Percentiles rank a stretch among this genome's conserved stretches.
Conservation (phyloP, 208 protist species). For the Endotrypanum monterogeii region DNA sequence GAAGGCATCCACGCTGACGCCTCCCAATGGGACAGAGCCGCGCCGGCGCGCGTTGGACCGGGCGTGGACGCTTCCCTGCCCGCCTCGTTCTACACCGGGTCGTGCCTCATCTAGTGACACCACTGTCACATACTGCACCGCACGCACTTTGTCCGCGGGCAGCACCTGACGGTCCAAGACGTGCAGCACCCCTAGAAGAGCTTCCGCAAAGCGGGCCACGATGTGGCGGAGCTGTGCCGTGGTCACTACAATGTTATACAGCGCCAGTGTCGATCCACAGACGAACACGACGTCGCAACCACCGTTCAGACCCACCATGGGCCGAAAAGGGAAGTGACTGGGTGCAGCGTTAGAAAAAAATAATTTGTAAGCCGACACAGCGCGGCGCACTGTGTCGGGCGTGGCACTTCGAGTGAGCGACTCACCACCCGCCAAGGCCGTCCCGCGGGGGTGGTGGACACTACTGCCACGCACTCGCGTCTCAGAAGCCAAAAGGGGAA, state of each 20-base stretch:
- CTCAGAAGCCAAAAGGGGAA: constrained; percentile 74
- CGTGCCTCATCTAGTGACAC: constrained; percentile 68
- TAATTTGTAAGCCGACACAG: constrained; percentile 64
- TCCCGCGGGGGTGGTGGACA: constrained; percentile 3
- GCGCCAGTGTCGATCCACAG: constrained; percentile 54
- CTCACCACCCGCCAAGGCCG: constrained; percentile 12
- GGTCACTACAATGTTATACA: constrained; percentile 78
- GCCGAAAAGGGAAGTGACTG: constrained; percentile 72
- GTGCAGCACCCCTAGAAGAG: constrained; percentile 80
- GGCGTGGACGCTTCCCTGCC: background rate
- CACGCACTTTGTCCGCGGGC: constrained; percentile 56
- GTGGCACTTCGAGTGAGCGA: constrained; percentile 44
- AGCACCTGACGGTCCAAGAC: constrained; percentile 66
- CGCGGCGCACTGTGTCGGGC: constrained; percentile 69
- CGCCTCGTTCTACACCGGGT: background rate
- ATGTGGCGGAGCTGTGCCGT: constrained; percentile 48
- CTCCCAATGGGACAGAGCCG: background rate
- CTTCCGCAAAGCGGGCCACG: constrained; percentile 67
- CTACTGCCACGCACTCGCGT: constrained; percentile 37
- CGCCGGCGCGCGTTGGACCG: constrained; percentile 2
- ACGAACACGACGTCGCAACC: constrained; percentile 85
- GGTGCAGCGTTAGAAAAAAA: constrained; percentile 69
- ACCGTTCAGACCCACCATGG: constrained; percentile 70
- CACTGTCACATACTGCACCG: constrained; percentile 75
- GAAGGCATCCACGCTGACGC: constrained; percentile 27